These are phyloP conservation scores for Bothriochloa decipiens DNA, from an alignment of 176 grass and related monocot genomes.

Conservation along the genomic window DNA sequence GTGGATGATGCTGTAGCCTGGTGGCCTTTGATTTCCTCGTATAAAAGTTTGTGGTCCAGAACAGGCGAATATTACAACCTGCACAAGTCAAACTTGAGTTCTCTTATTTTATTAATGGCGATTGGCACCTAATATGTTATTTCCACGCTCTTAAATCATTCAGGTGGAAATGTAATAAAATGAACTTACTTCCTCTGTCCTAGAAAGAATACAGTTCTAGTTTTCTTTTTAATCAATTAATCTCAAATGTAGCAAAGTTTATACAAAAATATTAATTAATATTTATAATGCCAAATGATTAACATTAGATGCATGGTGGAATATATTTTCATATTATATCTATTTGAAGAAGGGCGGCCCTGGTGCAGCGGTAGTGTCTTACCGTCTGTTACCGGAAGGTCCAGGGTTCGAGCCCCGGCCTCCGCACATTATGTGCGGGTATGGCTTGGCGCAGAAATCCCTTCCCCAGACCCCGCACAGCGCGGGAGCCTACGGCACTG, in stretches of 20 bases:
- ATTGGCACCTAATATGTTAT: background rate
- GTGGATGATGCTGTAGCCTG: background rate
- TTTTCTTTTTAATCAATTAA: background rate
- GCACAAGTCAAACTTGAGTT: slow-evolving; percentile 1
- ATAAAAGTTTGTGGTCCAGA: slow-evolving; percentile 6
- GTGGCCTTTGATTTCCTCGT: background rate
- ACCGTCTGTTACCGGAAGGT: no score
- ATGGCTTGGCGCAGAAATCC: no score
- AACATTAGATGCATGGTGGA: background rate
- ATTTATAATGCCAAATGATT: background rate
- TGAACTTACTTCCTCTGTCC: background rate
- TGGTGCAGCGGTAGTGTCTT: no score
- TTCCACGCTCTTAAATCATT: background rate
- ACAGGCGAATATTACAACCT: background rate
- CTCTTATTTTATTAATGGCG: background rate
- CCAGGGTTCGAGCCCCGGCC: no score
- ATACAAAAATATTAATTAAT: background rate
- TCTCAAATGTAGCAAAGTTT: background rate
- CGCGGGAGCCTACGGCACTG: no score
- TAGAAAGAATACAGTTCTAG: background rate
- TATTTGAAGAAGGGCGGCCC: no score
- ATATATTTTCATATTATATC: background rate
- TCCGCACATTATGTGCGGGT: no score
- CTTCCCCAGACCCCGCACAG: no score
- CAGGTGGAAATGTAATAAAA: slow-evolving; percentile 9